A percentile compares a stretch with the other conserved stretches of the same genome.
Conservation (phyloP, 345 rosid genomes). For the Arabidopsis arenosa region DNA sequence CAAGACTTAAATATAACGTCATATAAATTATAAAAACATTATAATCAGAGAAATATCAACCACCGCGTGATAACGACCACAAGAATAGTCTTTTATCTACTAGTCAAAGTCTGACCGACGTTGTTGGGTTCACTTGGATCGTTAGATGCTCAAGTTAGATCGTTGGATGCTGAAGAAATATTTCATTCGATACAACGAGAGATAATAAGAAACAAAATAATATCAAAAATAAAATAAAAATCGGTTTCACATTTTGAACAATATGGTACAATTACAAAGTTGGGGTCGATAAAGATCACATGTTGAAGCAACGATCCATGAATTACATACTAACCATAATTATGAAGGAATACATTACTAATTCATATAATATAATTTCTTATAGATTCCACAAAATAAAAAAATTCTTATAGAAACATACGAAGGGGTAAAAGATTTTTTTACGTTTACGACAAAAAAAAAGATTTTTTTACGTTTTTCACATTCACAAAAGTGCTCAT, state of each 20-base stretch:
- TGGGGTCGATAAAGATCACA: neutral
- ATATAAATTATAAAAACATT: neutral
- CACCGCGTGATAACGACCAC: constrained; percentile 38
- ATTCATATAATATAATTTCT: too few relatives aligned
- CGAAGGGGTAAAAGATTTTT: too few relatives aligned
- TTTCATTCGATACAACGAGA: neutral
- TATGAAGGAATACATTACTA: neutral
- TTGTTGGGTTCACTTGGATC: constrained; percentile 26
- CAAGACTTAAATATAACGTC: constrained; percentile 3
- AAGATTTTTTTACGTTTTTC: neutral
- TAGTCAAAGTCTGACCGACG: constrained; percentile 37
- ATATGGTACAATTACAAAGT: neutral
- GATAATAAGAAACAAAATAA: neutral
- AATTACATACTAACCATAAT: neutral
- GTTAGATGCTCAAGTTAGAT: neutral
- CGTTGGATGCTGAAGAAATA: neutral
- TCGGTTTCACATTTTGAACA: constrained; percentile 6
- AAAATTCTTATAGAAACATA: too few relatives aligned
- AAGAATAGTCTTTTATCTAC: constrained; percentile 23
- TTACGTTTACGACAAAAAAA: too few relatives aligned
- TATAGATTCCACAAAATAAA: too few relatives aligned
- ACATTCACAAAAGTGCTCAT: neutral
- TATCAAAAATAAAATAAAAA: neutral
- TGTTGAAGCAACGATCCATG: neutral
- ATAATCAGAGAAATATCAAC: constrained; percentile 19